Evolutionary conservation across 2,329 filamentous ascomycete genomes (phyloP).

Genomic region (Botrytis sinoallii): DNA sequence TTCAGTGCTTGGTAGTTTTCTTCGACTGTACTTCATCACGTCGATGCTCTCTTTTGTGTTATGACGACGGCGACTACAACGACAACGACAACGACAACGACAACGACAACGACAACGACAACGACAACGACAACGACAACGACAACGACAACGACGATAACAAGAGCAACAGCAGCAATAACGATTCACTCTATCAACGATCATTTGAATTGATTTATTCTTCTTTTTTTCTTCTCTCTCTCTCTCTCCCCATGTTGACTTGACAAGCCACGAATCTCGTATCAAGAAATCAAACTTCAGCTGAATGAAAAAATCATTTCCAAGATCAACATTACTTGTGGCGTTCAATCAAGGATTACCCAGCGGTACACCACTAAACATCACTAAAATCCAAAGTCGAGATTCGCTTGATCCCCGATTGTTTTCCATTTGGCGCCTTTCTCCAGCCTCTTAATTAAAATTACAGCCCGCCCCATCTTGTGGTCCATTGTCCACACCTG

Average conservation of each 20-base stretch:
- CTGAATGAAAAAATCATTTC: not conserved
- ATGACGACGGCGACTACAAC: not conserved
- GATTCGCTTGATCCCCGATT: conserved; percentile 12
- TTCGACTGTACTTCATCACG: not conserved
- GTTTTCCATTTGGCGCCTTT: conserved; percentile 13
- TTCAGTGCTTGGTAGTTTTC: not conserved
- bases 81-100: not conserved
- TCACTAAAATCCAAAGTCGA: not conserved
- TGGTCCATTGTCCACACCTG: not conserved
- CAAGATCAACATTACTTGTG: conserved; percentile 10
- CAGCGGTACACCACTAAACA: conserved; percentile 3
- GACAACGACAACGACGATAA: not conserved
- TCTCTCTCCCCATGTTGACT: conserved; percentile 8
- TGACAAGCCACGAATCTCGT: conserved; percentile 13
- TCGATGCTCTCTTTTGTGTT: conserved; percentile 7
- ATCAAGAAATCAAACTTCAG: conserved; percentile 1
- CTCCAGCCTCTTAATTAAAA: conserved; percentile 21
- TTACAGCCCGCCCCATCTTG: conserved; percentile 5
- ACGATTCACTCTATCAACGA: not conserved
- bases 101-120: not conserved
- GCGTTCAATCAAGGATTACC: conserved; percentile 14
- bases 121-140: not conserved
- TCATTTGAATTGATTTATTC: not conserved
- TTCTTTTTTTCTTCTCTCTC: not conserved
- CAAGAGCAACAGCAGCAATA: not conserved